These are phyloP conservation scores for Hypericum androsaemum DNA, from an alignment of 345 rosid genomes.

Conservation along the genomic window DNA sequence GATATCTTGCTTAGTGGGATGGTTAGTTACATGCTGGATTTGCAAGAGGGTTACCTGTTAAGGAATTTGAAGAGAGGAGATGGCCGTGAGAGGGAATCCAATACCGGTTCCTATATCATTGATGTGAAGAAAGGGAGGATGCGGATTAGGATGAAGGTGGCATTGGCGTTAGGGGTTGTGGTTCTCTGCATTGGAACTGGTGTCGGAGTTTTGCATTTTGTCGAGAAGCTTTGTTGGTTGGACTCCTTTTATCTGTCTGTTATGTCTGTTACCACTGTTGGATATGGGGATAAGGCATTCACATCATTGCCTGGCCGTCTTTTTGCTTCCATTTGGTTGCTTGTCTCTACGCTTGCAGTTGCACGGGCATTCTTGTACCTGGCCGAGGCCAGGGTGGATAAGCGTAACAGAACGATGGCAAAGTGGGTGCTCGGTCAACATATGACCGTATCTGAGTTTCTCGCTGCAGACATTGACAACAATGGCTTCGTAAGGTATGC, in stretches of 20 bases:
- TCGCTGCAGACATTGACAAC: slow-evolving; percentile 75
- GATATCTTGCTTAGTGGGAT: slow-evolving; percentile 70
- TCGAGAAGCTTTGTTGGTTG: slow-evolving; percentile 68
- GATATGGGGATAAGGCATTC: slow-evolving; percentile 80
- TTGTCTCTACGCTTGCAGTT: slow-evolving; percentile 79
- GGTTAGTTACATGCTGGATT: slow-evolving; percentile 78
- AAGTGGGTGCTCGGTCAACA: slow-evolving; percentile 73
- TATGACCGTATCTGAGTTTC: slow-evolving; percentile 79
- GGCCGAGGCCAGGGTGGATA: slow-evolving; percentile 88
- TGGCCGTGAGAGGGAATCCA: slow-evolving; percentile 18
- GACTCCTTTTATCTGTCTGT: slow-evolving; percentile 84
- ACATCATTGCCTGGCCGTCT: slow-evolving; percentile 52
- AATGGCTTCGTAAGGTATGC: slow-evolving; percentile 76
- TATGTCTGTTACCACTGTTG: slow-evolving; percentile 94
- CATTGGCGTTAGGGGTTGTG: slow-evolving; percentile 76
- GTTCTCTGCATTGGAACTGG: slow-evolving; percentile 80
- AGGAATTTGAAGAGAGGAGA: slow-evolving; percentile 37
- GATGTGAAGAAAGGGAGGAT: slow-evolving; percentile 91
- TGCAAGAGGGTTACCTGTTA: slow-evolving; percentile 71
- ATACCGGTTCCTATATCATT: slow-evolving; percentile 40
- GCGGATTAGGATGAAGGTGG: slow-evolving; percentile 95
- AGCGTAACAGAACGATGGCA: slow-evolving; percentile 61
- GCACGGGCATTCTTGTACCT: slow-evolving; percentile 72
- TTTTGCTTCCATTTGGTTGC: slow-evolving; percentile 83
- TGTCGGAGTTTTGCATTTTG: slow-evolving; percentile 63